Conservation (phyloP, 164 flowering plant genomes). For the Piper betle region DNA sequence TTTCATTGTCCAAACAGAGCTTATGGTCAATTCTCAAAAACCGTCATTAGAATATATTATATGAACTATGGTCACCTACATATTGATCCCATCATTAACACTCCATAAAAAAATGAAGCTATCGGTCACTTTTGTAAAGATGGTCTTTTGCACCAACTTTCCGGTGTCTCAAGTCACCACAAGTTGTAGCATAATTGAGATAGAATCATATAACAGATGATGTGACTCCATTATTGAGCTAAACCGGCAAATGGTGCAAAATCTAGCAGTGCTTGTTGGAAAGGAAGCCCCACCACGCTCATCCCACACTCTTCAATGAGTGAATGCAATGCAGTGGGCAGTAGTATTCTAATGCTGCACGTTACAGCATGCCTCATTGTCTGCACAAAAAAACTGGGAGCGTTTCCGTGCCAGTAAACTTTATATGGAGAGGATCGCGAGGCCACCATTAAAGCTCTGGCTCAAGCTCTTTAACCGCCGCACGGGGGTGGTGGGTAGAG, state of each 20-base stretch:
- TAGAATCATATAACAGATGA: too few relatives aligned
- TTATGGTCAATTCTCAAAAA: neutral
- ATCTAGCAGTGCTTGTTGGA: neutral
- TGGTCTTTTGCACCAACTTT: neutral
- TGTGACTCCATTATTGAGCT: neutral
- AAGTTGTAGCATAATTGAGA: too few relatives aligned
- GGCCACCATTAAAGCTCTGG: neutral
- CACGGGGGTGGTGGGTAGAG: neutral
- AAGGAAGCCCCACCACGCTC: neutral
- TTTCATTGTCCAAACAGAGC: neutral
- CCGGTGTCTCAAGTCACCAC: too few relatives aligned
- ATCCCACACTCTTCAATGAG: neutral
- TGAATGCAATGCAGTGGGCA: neutral
- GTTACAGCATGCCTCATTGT: neutral
- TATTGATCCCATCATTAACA: too few relatives aligned
- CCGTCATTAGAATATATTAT: neutral
- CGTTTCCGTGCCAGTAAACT: neutral
- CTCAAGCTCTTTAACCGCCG: neutral
- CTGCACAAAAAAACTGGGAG: neutral
- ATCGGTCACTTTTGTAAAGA: neutral
- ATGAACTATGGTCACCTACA: too few relatives aligned
- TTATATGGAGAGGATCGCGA: neutral
- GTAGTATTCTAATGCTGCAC: neutral
- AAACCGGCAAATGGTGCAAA: neutral
- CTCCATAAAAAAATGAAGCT: neutral